Base-by-base conservation (phyloP, 345 rosid genomes). In the Hypericum androsaemum region DNA sequence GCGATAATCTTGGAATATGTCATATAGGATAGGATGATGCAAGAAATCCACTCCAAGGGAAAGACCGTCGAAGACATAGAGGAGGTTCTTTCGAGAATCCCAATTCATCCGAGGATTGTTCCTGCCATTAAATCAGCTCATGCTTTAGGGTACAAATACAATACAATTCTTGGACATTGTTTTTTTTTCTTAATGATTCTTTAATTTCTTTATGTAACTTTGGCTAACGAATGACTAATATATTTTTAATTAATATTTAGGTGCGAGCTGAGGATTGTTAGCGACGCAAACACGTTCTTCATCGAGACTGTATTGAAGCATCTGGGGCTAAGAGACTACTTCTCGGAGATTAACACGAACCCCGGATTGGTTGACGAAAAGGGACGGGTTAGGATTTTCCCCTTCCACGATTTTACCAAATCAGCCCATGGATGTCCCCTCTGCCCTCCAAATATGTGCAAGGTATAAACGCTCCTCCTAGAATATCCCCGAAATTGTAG, bases 361-460 rank as follows among this genome's bases (percentile, higher is more conserved):
- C 84, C 94, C 0, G 74, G 88, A 15, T 78, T 63, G 52, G 79
- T 80, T 7, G 84, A 83, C 56, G 79, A 66, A 52, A 64, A 75
- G 37, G 81, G 68, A 8, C 80, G 70, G 46, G 61, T 86, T 5
- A 78, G 84, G 72, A 83, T 89, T 28, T 70, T 48, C 32, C 89
- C 94, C 47, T 71, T 66, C 62, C 88, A 83, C 43, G 82, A 83
- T 41, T 85, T 83, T 67, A 70, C 64, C 53, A 61, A 61, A 7
- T 61, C 75, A n/a, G 43, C 84, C 35, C 97, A 83, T 61, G 89
- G 88, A 12, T 86, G 95, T 63, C 39, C 14, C 58, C 77, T 66
- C 41, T 89, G 97, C 63, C 97, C 95, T 59, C 88, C 88, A 49
- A 89, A 86, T 53, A 89, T 89, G 97, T 89, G 97, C 88, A 85